These are phyloP conservation scores for Taiozyma sp. DNA, from an alignment of 1,139 yeast genomes.

Conservation along the genomic window DNA sequence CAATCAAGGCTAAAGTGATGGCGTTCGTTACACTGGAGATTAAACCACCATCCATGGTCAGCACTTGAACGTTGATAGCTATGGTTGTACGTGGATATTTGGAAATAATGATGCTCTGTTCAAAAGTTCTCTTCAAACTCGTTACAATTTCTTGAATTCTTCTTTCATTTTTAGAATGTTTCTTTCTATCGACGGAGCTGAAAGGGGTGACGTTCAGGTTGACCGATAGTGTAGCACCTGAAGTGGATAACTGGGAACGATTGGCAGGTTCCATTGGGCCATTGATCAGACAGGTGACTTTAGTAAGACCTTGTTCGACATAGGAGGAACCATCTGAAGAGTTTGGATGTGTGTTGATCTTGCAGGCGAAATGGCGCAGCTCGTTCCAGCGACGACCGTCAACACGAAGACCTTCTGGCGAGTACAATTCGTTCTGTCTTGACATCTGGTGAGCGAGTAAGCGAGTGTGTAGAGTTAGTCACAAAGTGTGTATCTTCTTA, in stretches of 20 bases:
- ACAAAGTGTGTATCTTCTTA: too few relatives aligned
- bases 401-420: slow-evolving; percentile 88
- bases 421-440: slow-evolving; percentile 66
- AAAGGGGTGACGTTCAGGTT: slow-evolving; percentile 75
- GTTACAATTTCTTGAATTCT: slow-evolving; percentile 75
- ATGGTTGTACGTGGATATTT: slow-evolving; percentile 83
- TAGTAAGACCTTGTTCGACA: slow-evolving; percentile 90
- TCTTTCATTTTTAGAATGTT: slow-evolving; percentile 53
- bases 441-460: slow-evolving; percentile 35
- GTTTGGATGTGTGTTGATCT: slow-evolving; percentile 81
- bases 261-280: slow-evolving; percentile 86
- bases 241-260: slow-evolving; percentile 40
- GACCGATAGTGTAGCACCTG: slow-evolving; percentile 56
- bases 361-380: slow-evolving; percentile 73
- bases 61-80: slow-evolving; percentile 65
- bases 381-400: slow-evolving; percentile 98
- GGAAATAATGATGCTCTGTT: slow-evolving; percentile 69
- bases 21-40: slow-evolving; percentile 81
- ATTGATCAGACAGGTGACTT: slow-evolving; percentile 76
- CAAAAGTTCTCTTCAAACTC: slow-evolving; percentile 73
- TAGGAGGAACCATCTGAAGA: slow-evolving; percentile 92
- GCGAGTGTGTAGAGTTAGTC: too few relatives aligned
- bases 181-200: slow-evolving; percentile 73
- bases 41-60: slow-evolving; percentile 90
- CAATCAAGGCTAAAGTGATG: slow-evolving; percentile 84